Evolutionary conservation across 805 yeast species (phyloP), one percentile per base, ranked within the genome.

Genomic region (Myxozyma nipponensis): DNA sequence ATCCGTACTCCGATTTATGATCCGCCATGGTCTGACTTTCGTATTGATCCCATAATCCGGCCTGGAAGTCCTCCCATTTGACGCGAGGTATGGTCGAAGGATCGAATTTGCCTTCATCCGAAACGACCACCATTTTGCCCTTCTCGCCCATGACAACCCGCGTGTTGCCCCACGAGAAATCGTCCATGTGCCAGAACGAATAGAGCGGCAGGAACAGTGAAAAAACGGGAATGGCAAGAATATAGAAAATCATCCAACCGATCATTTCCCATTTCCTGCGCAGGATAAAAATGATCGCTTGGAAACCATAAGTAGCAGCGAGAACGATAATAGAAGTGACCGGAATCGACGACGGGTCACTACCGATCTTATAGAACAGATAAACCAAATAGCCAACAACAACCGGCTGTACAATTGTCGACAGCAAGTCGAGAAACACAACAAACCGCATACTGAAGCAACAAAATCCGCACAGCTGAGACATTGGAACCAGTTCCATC

Each of bases 91-190:
- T 79, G 49, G 72, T 73, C 3, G 76, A 67, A 3, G 81, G 76
- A 61, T 80, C 84, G 56, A 77, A 80, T 30, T 68, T 68, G 49
- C 83, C 84, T 54, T 73, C 81, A 30, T 57, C 68, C 6, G 66
- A 70, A 40, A 73, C 67, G 50, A 79, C 74, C 36, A 70, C 70
- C 50, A 75, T 75, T 62, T 76, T 75, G 30, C 77, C 75, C 54
- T 70, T 69, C 43, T 70, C 83, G 21, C 82, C 83, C 9, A 70
- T 70, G 24, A 79, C 78, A 39, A 75, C 69, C 63, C 84, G 75
- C 17, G 84, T 79, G 59, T 76, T 81, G 58, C 84, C 84, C 84
- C 84, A 79, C 55, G 81, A 75, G 69, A 79, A 79, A 66, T 79
- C 84, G 60, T 79, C 84, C 72, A 79, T 80, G 62, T 77, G 73